phyloP scores from a whole-genome alignment of 768 basidiomycete species.

The Lactarius hatsudake region DNA sequence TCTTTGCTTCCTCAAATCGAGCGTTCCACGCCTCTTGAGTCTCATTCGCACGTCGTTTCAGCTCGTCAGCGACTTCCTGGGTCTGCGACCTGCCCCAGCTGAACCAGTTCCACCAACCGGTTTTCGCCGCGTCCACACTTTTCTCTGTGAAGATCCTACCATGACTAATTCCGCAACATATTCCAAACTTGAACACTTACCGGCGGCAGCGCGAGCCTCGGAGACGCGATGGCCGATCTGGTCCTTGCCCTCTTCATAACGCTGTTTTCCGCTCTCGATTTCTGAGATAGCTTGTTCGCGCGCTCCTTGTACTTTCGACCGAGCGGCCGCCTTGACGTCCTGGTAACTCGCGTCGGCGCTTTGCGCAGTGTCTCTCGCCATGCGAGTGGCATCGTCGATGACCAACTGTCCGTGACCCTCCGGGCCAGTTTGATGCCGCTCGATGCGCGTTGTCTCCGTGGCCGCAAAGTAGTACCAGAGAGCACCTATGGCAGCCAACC shows the following conservation, averaged over 20 bases:
- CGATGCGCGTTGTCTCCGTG: slow-evolving; percentile 1
- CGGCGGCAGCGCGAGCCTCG: slow-evolving; percentile 1
- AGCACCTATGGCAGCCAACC: slow-evolving; percentile 15
- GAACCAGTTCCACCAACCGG: slow-evolving; percentile 15
- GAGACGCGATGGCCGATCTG: slow-evolving; percentile 3
- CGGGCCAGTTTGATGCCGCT: neutral
- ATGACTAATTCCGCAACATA: no score
- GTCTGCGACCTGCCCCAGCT: slow-evolving; percentile 22
- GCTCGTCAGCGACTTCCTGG: slow-evolving; percentile 12
- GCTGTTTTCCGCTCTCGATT: slow-evolving; percentile 18
- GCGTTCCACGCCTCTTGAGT: slow-evolving; percentile 17
- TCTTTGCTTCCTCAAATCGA: slow-evolving; percentile 24
- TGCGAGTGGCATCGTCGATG: neutral
- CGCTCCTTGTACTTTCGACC: slow-evolving; percentile 5
- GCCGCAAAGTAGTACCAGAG: slow-evolving; percentile 23
- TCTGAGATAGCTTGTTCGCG: slow-evolving; percentile 4
- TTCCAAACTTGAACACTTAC: slow-evolving; percentile 1
- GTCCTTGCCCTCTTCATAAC: slow-evolving; percentile 8
- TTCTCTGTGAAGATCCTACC: neutral
- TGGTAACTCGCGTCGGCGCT: slow-evolving; percentile 11
- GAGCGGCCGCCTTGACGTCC: slow-evolving; percentile 6
- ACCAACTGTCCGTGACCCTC: neutral
- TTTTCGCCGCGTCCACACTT: slow-evolving; percentile 19
- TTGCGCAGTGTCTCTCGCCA: slow-evolving; percentile 4
- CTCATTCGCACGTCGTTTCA: slow-evolving; percentile 22